Conservation (phyloP, 202 grass and related monocot species). For the Carex sylvatica region DNA sequence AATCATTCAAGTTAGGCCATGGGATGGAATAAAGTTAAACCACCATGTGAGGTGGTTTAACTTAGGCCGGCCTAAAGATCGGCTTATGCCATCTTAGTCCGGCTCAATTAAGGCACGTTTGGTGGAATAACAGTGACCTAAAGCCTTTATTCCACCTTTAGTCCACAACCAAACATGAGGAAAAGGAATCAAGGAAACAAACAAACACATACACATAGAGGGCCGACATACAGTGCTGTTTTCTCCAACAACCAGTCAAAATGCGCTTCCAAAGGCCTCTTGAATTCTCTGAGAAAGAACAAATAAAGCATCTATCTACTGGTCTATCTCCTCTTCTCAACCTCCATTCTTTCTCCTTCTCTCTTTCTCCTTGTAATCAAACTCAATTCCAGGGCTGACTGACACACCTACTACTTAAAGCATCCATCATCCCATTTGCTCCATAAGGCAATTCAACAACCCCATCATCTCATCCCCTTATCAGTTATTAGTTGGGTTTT, state of each 20-base stretch:
- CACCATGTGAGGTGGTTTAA: too few species aligned
- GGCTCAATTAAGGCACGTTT: too few species aligned
- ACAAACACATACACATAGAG: neutral
- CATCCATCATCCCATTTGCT: neutral
- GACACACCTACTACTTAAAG: conserved; percentile 24
- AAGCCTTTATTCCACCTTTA: too few species aligned
- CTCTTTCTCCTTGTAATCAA: neutral
- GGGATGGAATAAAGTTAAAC: too few species aligned
- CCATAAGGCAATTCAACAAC: neutral
- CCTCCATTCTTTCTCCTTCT: conserved; percentile 27
- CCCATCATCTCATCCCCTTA: neutral
- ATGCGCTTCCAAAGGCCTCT: neutral
- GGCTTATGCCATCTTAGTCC: too few species aligned
- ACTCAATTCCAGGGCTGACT: neutral
- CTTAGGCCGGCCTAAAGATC: too few species aligned
- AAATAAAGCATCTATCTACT: conserved; percentile 1
- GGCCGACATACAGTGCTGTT: neutral
- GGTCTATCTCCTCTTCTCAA: conserved; percentile 31
- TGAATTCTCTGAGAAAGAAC: neutral
- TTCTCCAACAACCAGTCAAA: conserved; percentile 37
- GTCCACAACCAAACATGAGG: too few species aligned
- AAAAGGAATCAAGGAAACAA: too few species aligned
- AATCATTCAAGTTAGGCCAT: too few species aligned
- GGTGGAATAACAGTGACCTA: too few species aligned
- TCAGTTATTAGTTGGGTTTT: neutral